Percentiles rank a stretch among this genome's conserved stretches.
These are phyloP conservation scores for Cucurbita pepo DNA, from an alignment of 306 rosid species.

Conservation along the genomic window DNA sequence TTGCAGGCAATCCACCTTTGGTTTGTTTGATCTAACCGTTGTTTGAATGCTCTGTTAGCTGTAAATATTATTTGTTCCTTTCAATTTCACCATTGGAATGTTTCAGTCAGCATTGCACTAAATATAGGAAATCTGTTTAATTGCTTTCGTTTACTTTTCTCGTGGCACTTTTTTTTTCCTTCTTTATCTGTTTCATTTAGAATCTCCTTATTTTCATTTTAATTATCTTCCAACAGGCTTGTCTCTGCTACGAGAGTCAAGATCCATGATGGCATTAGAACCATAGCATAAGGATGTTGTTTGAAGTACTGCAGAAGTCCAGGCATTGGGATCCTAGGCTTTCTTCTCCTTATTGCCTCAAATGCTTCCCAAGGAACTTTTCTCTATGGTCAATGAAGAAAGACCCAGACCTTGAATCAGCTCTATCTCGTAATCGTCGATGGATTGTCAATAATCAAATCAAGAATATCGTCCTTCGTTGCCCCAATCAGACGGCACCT, in stretches of 20 bases:
- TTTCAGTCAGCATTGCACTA: neutral
- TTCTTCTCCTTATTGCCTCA: neutral
- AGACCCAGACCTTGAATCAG: constrained; percentile 63
- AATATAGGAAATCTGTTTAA: neutral
- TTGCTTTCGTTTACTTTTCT: neutral
- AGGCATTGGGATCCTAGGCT: neutral
- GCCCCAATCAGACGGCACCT: constrained; percentile 44
- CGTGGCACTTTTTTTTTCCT: neutral
- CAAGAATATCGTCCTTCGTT: constrained; percentile 60
- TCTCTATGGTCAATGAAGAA: constrained; percentile 84
- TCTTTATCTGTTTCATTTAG: neutral
- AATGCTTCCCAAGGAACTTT: constrained; percentile 17
- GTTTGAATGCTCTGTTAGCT: neutral
- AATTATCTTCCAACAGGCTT: neutral
- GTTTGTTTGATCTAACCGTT: neutral
- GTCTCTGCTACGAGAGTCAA: neutral
- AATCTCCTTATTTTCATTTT: neutral
- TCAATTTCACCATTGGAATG: neutral
- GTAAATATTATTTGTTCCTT: neutral
- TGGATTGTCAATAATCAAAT: constrained; percentile 83
- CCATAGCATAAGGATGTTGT: neutral
- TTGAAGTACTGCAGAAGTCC: neutral
- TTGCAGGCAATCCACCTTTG: neutral
- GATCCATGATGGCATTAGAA: neutral
- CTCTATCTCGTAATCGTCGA: constrained; percentile 61